A percentile compares a stretch with the other conserved stretches of the same genome.
phyloP scores from a whole-genome alignment of 257 asterid species.

The Galeopsis tetrahit region DNA sequence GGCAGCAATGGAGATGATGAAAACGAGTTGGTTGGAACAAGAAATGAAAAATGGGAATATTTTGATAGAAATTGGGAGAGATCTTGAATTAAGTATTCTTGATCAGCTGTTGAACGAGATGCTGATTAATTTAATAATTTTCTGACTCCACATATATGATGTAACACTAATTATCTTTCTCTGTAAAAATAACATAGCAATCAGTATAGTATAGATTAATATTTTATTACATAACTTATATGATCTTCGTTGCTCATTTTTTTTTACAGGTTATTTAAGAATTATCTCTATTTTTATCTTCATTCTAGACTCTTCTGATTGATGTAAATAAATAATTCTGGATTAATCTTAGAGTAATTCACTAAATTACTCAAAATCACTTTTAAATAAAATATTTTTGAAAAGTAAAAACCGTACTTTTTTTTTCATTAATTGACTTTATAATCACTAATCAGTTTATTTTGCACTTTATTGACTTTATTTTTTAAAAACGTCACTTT shows the following conservation, averaged over 20 bases:
- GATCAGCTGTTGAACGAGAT: constrained; percentile 55
- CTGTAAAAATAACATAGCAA: constrained; percentile 13
- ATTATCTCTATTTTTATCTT: too few species aligned
- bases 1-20: constrained; percentile 47
- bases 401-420: too few species aligned
- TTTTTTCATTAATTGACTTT: too few species aligned
- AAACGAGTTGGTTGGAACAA: constrained; percentile 46
- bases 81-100: constrained; percentile 48
- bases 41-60: constrained; percentile 36
- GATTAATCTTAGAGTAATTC: neutral
- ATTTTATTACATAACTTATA: neutral
- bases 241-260: neutral
- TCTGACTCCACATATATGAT: constrained; percentile 1
- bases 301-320: too few species aligned
- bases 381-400: too few species aligned
- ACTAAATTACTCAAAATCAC: neutral
- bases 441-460: too few species aligned
- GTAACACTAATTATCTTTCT: neutral
- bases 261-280: neutral
- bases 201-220: neutral
- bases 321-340: neutral
- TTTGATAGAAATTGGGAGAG: constrained; percentile 47
- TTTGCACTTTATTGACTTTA: too few species aligned
- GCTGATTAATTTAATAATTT: constrained; percentile 18
- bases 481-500: too few species aligned